Evolutionary conservation across 306 rosid species (phyloP).

Genomic region (Begonia masoniana): DNA sequence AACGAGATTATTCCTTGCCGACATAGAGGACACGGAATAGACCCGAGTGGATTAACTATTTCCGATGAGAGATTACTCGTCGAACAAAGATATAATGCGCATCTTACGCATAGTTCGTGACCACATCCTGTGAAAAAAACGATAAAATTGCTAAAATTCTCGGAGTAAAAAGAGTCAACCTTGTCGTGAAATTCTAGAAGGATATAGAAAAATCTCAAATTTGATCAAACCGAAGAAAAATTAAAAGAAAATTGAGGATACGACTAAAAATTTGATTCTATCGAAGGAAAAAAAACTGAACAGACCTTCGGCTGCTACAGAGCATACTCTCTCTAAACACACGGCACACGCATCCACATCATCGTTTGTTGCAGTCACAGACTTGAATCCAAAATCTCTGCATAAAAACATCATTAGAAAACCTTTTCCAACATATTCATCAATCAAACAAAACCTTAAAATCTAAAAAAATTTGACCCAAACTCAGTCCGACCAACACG

Average conservation of each 20-base stretch:
- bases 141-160: background rate
- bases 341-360: conserved; percentile 79
- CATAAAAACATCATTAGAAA: conserved; percentile 8
- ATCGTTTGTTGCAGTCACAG: conserved; percentile 35
- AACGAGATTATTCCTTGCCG: conserved; percentile 73
- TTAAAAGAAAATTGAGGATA: background rate
- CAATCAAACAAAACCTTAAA: no score
- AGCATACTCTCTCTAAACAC: conserved; percentile 84
- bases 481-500: no score
- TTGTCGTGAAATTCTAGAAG: no score
- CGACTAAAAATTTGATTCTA: background rate
- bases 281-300: conserved; percentile 8
- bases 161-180: no score
- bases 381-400: conserved; percentile 80
- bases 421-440: no score
- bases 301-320: conserved; percentile 84
- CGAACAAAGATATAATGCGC: conserved; percentile 92
- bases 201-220: no score
- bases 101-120: conserved; percentile 83
- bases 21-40: conserved; percentile 88
- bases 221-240: background rate
- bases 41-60: conserved; percentile 51
- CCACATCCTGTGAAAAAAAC: conserved; percentile 55
- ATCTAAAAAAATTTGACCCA: no score
- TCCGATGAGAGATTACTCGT: conserved; percentile 58